These are phyloP conservation scores for Penicillium capsulatum DNA, from an alignment of 2,329 filamentous ascomycete species.

Conservation along the genomic window DNA sequence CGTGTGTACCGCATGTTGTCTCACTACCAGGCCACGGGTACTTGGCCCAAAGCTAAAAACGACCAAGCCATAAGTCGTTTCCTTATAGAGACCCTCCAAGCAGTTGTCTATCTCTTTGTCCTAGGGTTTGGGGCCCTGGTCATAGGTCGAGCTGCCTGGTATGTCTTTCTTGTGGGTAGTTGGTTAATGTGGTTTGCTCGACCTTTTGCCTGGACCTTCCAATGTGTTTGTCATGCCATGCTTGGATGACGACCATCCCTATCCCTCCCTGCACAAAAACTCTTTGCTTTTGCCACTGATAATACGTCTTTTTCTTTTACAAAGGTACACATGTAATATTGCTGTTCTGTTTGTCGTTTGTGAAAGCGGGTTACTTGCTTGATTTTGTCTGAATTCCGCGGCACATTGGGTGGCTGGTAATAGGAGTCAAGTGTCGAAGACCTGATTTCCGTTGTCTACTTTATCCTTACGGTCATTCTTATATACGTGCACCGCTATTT, in stretches of 20 bases:
- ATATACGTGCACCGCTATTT: background rate
- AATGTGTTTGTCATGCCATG: slow-evolving; percentile 26
- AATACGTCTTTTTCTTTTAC: background rate
- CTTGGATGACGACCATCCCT: slow-evolving; percentile 14
- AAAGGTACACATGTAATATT: background rate
- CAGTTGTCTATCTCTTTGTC: slow-evolving; percentile 32
- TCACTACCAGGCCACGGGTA: slow-evolving; percentile 31
- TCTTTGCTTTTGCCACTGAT: background rate
- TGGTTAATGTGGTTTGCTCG: slow-evolving; percentile 38
- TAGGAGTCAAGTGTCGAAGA: too few species aligned
- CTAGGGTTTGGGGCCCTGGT: slow-evolving; percentile 32
- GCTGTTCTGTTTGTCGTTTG: background rate
- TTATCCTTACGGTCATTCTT: background rate
- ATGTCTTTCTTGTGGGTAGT: slow-evolving; percentile 31
- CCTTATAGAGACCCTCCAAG: slow-evolving; percentile 31
- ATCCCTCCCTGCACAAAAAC: background rate
- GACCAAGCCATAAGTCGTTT: slow-evolving; percentile 29
- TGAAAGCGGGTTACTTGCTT: too few species aligned
- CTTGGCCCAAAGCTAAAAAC: slow-evolving; percentile 26
- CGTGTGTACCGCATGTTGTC: slow-evolving; percentile 25
- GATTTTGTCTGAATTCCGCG: too few species aligned
- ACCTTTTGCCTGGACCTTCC: slow-evolving; percentile 33
- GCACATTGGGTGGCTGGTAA: background rate
- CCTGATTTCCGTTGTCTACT: background rate
- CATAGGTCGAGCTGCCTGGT: slow-evolving; percentile 29